phyloP scores from a whole-genome alignment of 1,139 yeast genomes.

The Lizanozyma gosingica region DNA sequence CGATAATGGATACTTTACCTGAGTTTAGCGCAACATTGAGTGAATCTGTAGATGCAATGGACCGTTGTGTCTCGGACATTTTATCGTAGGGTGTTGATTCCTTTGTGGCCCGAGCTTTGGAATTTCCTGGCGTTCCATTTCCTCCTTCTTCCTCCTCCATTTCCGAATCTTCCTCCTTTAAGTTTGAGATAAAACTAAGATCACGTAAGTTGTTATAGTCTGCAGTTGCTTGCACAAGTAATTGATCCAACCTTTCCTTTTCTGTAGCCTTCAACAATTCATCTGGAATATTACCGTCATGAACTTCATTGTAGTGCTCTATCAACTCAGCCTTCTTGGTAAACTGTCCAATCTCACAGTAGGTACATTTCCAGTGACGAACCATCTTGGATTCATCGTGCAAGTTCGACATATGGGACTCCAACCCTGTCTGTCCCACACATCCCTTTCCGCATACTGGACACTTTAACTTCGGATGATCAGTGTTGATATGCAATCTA shows the following conservation, averaged over 20 bases:
- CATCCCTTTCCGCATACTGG: slow-evolving; percentile 61
- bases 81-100: slow-evolving; percentile 5
- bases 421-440: slow-evolving; percentile 62
- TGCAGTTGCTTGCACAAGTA: slow-evolving; percentile 13
- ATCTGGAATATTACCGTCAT: slow-evolving; percentile 32
- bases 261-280: slow-evolving; percentile 21
- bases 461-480: slow-evolving; percentile 68
- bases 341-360: slow-evolving; percentile 33
- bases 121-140: slow-evolving; percentile 15
- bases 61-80: slow-evolving; percentile 12
- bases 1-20: slow-evolving; percentile 20
- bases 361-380: slow-evolving; percentile 55
- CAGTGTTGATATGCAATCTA: slow-evolving; percentile 61
- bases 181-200: not conserved
- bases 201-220: slow-evolving; percentile 8
- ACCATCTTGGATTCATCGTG: slow-evolving; percentile 41
- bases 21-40: slow-evolving; percentile 13
- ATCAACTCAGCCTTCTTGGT: slow-evolving; percentile 27
- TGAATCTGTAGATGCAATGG: slow-evolving; percentile 20
- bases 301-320: slow-evolving; percentile 35
- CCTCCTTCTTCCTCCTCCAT: slow-evolving; percentile 9
- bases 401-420: slow-evolving; percentile 59
- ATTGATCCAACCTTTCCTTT: slow-evolving; percentile 13
- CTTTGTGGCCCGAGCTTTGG: not conserved
- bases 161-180: not conserved